Evolutionary conservation across 495 filamentous ascomycete genomes (phyloP).

Genomic region (Lepraria neglecta): DNA sequence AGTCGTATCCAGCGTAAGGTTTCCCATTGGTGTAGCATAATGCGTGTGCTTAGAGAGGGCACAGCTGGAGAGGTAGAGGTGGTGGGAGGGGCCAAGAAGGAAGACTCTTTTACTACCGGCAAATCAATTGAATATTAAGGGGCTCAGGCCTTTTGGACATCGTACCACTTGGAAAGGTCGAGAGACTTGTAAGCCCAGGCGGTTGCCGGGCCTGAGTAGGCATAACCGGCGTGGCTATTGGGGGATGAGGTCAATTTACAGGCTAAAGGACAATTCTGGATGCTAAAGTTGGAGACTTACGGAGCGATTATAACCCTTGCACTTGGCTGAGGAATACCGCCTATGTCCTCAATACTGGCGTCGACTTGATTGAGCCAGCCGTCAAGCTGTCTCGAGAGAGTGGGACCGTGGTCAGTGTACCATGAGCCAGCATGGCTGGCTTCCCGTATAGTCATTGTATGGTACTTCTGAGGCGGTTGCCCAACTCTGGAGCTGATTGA

Average conservation of each 20-base stretch:
- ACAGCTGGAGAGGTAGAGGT: constrained; percentile 68
- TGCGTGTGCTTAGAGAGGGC: constrained; percentile 67
- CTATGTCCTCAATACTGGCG: constrained; percentile 49
- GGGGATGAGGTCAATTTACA: constrained; percentile 1
- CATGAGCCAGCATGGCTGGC: constrained; percentile 75
- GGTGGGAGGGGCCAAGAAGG: constrained; percentile 89
- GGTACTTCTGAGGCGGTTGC: not conserved
- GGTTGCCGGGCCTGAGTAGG: constrained; percentile 88
- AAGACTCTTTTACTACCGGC: constrained; percentile 74
- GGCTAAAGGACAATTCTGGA: not conserved
- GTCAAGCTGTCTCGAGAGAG: constrained; percentile 67
- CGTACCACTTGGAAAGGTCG: constrained; percentile 73
- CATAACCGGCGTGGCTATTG: constrained; percentile 85
- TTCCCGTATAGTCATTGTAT: constrained; percentile 52
- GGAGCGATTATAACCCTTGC: constrained; percentile 92
- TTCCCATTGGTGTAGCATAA: constrained; percentile 82
- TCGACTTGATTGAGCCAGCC: constrained; percentile 71
- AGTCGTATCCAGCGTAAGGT: constrained; percentile 64
- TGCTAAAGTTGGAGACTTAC: constrained; percentile 50
- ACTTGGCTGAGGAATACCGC: constrained; percentile 60
- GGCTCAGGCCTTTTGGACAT: constrained; percentile 2
- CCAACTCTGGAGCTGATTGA: not conserved
- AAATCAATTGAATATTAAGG: not conserved
- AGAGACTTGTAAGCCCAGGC: constrained; percentile 92
- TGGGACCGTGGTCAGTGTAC: constrained; percentile 60